phyloP scores from a whole-genome alignment of 129 eudicot species.

The Erigeron canadensis region DNA sequence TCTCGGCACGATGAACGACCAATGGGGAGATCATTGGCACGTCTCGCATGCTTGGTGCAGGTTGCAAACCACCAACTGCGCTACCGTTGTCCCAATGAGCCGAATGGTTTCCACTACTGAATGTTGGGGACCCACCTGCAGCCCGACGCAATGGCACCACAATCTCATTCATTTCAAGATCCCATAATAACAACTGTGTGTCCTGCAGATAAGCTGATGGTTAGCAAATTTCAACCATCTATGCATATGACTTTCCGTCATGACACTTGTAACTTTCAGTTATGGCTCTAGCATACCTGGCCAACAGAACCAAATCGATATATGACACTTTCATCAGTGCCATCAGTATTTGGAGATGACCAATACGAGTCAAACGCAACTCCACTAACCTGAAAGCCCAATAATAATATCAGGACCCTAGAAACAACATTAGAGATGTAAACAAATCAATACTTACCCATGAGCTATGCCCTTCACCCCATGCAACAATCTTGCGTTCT shows the following conservation, averaged over 20 bases:
- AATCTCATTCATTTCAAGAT: slow-evolving; percentile 16
- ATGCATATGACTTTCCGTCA: not conserved
- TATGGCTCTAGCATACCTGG: slow-evolving; percentile 5
- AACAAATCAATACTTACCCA: not conserved
- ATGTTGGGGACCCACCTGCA: slow-evolving; percentile 11
- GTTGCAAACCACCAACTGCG: slow-evolving; percentile 8
- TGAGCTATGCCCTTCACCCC: slow-evolving; percentile 22
- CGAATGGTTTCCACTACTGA: slow-evolving; percentile 9
- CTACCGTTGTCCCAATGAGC: slow-evolving; percentile 15
- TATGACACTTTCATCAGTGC: not conserved
- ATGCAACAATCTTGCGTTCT: slow-evolving; percentile 18
- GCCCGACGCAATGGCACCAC: slow-evolving; percentile 11
- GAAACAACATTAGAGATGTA: not conserved
- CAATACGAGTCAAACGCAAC: slow-evolving; percentile 19
- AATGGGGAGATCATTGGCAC: slow-evolving; percentile 14
- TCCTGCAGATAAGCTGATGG: slow-evolving; percentile 2
- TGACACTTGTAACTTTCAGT: not conserved
- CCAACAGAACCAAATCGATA: slow-evolving; percentile 21
- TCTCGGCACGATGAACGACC: slow-evolving; percentile 12
- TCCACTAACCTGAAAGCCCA: slow-evolving; percentile 8
- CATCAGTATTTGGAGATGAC: slow-evolving; percentile 12
- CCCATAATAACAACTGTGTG: slow-evolving; percentile 11
- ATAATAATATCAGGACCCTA: not conserved
- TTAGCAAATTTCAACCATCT: not conserved
- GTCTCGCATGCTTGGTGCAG: slow-evolving; percentile 17